Evolutionary conservation across 371 early-diverging fungal species (phyloP).

Genomic region (Furculomyces boomerangus): DNA sequence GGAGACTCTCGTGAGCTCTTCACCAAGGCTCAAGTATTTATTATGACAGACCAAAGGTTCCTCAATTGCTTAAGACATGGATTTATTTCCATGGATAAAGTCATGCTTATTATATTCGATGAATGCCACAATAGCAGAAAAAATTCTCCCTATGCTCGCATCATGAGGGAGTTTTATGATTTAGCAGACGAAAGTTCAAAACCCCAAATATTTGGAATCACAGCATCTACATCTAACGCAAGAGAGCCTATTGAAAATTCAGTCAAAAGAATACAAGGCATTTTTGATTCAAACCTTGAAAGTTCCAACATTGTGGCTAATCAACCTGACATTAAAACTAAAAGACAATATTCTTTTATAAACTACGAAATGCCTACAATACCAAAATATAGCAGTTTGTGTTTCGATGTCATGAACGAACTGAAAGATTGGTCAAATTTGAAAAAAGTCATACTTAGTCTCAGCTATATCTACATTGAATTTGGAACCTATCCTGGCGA

Average conservation of each 20-base stretch:
- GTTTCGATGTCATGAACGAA: no score
- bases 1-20: slow-evolving; percentile 29
- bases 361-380: no score
- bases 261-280: slow-evolving; percentile 41
- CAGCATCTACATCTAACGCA: slow-evolving; percentile 65
- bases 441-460: no score
- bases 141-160: slow-evolving; percentile 58
- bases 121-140: slow-evolving; percentile 84
- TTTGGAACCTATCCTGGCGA: no score
- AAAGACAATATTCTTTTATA: no score
- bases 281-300: slow-evolving; percentile 36
- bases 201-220: slow-evolving; percentile 85
- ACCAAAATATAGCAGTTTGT: no score
- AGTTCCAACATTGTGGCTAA: no score
- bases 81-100: slow-evolving; percentile 35
- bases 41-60: slow-evolving; percentile 78
- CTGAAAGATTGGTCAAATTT: no score
- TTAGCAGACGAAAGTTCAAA: slow-evolving; percentile 24
- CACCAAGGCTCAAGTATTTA: slow-evolving; percentile 34
- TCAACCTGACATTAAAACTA: no score
- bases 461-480: no score
- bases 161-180: slow-evolving; percentile 71
- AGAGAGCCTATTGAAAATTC: slow-evolving; percentile 19
- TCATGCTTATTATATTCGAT: slow-evolving; percentile 71
- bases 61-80: slow-evolving; percentile 53